phyloP scores from a whole-genome alignment of 768 basidiomycete genomes.

The Podaxis sp. region DNA sequence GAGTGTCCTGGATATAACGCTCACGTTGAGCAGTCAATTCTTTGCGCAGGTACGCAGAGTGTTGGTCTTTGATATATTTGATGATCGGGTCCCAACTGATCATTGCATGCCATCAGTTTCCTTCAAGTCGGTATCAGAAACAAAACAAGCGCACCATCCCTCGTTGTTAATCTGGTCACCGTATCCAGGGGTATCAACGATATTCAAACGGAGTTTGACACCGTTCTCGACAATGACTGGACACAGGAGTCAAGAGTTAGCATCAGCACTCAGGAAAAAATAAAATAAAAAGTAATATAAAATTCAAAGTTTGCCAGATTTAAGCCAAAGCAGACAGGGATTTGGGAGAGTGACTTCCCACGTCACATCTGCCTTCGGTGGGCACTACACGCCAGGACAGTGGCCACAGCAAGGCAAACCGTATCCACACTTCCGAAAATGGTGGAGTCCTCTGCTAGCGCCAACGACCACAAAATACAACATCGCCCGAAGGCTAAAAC shows the following conservation, averaged over 20 bases:
- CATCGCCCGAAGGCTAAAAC: conserved; percentile 1
- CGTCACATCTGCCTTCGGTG: conserved; percentile 14
- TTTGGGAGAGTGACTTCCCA: neutral
- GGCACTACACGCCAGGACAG: neutral
- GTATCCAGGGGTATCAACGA: conserved; percentile 98
- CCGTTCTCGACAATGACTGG: conserved; percentile 95
- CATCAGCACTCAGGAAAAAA: neutral
- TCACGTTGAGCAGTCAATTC: conserved; percentile 99
- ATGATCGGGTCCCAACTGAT: conserved; percentile 98
- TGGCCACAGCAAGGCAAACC: neutral
- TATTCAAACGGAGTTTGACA: conserved; percentile 92
- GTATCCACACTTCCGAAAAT: neutral
- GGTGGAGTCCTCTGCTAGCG: no score
- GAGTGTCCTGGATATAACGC: conserved; percentile 96
- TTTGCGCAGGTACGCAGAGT: conserved; percentile 97
- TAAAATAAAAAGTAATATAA: neutral
- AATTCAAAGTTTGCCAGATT: neutral
- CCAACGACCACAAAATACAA: no score
- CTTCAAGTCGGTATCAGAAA: conserved; percentile 12
- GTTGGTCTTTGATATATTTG: conserved; percentile 99
- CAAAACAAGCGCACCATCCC: conserved; percentile 67
- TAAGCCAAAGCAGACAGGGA: conserved; percentile 3
- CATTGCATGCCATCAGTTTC: neutral
- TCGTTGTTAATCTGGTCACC: conserved; percentile 99
- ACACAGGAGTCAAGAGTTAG: conserved; percentile 6